Percentiles rank a stretch among this genome's conserved stretches.
Evolutionary conservation across 2,329 filamentous ascomycete species (phyloP).

Genomic region (Thielaviopsis musarum): DNA sequence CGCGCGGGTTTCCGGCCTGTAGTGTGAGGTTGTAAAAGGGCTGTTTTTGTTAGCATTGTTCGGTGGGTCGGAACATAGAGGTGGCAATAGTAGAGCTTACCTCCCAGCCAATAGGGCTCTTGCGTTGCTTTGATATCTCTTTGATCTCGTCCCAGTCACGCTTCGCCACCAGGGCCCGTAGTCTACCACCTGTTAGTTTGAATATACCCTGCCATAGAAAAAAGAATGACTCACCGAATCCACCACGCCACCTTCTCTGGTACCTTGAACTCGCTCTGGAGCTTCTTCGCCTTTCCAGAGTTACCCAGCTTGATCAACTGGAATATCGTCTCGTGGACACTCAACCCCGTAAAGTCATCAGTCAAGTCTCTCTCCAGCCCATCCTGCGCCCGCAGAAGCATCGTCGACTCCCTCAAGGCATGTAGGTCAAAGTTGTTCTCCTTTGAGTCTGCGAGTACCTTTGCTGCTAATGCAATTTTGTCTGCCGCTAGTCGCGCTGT

Average conservation of each 20-base stretch:
- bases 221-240: constrained; percentile 35
- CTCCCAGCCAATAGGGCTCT: constrained; percentile 93
- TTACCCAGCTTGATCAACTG: constrained; percentile 72
- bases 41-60: constrained; percentile 22
- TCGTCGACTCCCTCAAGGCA: constrained; percentile 61
- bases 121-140: constrained; percentile 60
- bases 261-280: constrained; percentile 85
- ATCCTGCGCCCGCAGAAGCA: constrained; percentile 73
- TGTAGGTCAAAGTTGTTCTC: constrained; percentile 60
- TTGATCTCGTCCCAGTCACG: constrained; percentile 88
- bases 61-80: too few species aligned
- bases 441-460: constrained; percentile 68
- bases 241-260: constrained; percentile 84
- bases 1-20: constrained; percentile 73
- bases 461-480: constrained; percentile 74
- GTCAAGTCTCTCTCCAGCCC: constrained; percentile 70
- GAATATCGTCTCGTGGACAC: constrained; percentile 82
- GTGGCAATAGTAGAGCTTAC: constrained; percentile 30
- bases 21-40: constrained; percentile 86
- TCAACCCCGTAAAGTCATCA: constrained; percentile 62
- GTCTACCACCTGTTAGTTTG: constrained; percentile 24
- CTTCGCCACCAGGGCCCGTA: constrained; percentile 77
- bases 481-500: constrained; percentile 56
- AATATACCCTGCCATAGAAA: neutral
- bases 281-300: constrained; percentile 67